Evolutionary conservation across 208 protist species (phyloP).

Genomic region (Lotmaria passim): DNA sequence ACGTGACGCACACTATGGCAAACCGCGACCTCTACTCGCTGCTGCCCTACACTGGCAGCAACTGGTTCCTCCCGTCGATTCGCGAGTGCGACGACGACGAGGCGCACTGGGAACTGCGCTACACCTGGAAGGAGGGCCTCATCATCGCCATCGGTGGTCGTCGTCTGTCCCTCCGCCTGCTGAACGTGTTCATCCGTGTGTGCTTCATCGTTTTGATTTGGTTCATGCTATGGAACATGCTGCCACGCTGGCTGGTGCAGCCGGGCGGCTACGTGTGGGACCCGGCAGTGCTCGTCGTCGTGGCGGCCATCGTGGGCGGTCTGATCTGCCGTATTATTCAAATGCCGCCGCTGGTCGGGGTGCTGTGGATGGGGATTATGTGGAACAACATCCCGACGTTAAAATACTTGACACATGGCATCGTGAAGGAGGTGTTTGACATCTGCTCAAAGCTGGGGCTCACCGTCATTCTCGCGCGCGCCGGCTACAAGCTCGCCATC

Average conservation of each 20-base stretch:
- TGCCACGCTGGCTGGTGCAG: slow-evolving; percentile 62
- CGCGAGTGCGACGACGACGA: slow-evolving; percentile 44
- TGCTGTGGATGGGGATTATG: slow-evolving; percentile 81
- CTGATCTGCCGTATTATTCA: slow-evolving; percentile 75
- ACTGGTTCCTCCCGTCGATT: slow-evolving; percentile 78
- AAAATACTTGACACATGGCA: slow-evolving; percentile 65
- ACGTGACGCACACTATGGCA: slow-evolving; percentile 56
- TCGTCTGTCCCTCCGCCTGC: slow-evolving; percentile 47
- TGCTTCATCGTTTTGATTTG: slow-evolving; percentile 65
- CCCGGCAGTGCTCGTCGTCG: slow-evolving; percentile 61
- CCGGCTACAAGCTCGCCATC: slow-evolving; percentile 73
- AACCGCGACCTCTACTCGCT: slow-evolving; percentile 75
- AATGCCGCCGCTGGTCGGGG: slow-evolving; percentile 78
- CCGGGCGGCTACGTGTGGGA: slow-evolving; percentile 84
- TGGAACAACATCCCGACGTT: slow-evolving; percentile 82
- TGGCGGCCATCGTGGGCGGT: slow-evolving; percentile 68
- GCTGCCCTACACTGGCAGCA: slow-evolving; percentile 72
- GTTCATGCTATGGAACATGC: slow-evolving; percentile 72
- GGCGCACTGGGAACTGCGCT: slow-evolving; percentile 53
- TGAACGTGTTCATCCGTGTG: slow-evolving; percentile 72
- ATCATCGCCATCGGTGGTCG: slow-evolving; percentile 57
- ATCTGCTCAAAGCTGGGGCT: slow-evolving; percentile 74
- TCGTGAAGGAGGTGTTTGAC: slow-evolving; percentile 55
- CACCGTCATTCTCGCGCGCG: slow-evolving; percentile 74
- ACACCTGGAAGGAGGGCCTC: slow-evolving; percentile 47